These are phyloP conservation scores for Tricholoma bakamatsutake DNA, from an alignment of 768 basidiomycete species.

Conservation along the genomic window DNA sequence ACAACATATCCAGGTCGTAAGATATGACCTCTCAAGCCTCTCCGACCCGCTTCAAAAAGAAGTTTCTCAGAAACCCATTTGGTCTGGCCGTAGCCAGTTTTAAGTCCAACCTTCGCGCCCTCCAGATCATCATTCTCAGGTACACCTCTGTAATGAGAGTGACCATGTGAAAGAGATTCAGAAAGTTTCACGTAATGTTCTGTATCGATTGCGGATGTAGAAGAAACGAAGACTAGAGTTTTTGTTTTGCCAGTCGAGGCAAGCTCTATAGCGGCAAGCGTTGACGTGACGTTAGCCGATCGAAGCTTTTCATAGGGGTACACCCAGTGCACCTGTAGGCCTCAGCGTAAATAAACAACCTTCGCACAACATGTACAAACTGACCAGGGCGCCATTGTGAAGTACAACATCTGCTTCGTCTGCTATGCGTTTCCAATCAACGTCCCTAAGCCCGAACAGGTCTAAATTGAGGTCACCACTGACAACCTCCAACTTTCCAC, in stretches of 20 bases:
- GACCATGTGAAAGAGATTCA: constrained; percentile 48
- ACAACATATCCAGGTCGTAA: constrained; percentile 95
- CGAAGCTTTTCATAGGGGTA: constrained; percentile 95
- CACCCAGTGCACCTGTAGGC: constrained; percentile 89
- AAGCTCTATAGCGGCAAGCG: constrained; percentile 76
- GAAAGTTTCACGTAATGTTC: constrained; percentile 86
- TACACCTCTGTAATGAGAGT: constrained; percentile 53
- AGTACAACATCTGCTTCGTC: constrained; percentile 75
- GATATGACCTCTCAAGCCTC: constrained; percentile 82
- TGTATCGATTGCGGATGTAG: constrained; percentile 92
- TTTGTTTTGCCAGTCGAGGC: constrained; percentile 74
- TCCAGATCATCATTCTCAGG: constrained; percentile 88
- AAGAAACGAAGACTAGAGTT: constrained; percentile 84
- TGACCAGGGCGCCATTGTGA: constrained; percentile 95
- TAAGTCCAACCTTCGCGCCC: constrained; percentile 66
- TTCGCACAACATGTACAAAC: constrained; percentile 22
- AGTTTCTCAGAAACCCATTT: constrained; percentile 99
- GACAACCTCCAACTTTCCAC: constrained; percentile 69
- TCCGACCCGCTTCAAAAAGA: constrained; percentile 82
- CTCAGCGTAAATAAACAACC: background rate
- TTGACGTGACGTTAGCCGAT: constrained; percentile 87
- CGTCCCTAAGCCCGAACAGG: constrained; percentile 63
- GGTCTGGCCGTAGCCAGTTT: constrained; percentile 93
- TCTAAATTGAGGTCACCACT: constrained; percentile 77
- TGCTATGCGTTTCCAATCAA: constrained; percentile 62